Percentiles rank a stretch among this genome's conserved stretches.
Evolutionary conservation across 495 filamentous ascomycete genomes (phyloP).

Genomic region (Penicillium robsamsonii): DNA sequence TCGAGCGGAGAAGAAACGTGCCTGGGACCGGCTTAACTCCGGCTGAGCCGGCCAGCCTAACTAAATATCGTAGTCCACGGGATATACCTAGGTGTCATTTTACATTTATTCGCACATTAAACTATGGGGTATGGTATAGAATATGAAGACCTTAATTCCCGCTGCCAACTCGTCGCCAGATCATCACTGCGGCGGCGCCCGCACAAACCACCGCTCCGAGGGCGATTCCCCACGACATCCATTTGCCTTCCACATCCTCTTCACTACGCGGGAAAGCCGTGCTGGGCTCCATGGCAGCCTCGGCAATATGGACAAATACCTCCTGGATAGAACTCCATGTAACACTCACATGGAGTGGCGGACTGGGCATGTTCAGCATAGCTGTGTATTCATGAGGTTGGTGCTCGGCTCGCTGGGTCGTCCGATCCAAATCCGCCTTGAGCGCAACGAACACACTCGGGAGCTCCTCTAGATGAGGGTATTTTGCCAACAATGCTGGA

Average conservation of each 20-base stretch:
- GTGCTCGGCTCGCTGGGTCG: constrained; percentile 82
- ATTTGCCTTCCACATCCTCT: constrained; percentile 75
- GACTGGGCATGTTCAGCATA: constrained; percentile 65
- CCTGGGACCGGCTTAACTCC: constrained; percentile 28
- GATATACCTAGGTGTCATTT: not conserved
- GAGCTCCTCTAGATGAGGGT: constrained; percentile 79
- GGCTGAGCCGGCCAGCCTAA: constrained; percentile 8
- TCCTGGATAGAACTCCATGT: constrained; percentile 90
- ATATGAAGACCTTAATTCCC: constrained; percentile 22
- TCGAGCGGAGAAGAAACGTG: constrained; percentile 32
- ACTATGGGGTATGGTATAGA: not conserved
- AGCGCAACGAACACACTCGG: constrained; percentile 88
- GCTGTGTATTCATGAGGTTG: constrained; percentile 93
- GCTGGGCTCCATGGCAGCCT: constrained; percentile 85
- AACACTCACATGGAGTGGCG: constrained; percentile 89
- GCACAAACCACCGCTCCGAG: constrained; percentile 78
- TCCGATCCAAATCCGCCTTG: constrained; percentile 93
- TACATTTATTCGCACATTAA: not conserved
- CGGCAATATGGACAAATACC: constrained; percentile 84
- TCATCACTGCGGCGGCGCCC: constrained; percentile 76
- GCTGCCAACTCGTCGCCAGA: constrained; percentile 57
- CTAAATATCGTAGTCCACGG: not conserved
- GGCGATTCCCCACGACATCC: constrained; percentile 81
- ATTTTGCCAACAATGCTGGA: constrained; percentile 70
- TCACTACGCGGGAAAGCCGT: constrained; percentile 83